Percentiles rank a stretch among this genome's conserved stretches.
phyloP scores from a whole-genome alignment of 345 rosid species.

The Noccaea bulbosa region DNA sequence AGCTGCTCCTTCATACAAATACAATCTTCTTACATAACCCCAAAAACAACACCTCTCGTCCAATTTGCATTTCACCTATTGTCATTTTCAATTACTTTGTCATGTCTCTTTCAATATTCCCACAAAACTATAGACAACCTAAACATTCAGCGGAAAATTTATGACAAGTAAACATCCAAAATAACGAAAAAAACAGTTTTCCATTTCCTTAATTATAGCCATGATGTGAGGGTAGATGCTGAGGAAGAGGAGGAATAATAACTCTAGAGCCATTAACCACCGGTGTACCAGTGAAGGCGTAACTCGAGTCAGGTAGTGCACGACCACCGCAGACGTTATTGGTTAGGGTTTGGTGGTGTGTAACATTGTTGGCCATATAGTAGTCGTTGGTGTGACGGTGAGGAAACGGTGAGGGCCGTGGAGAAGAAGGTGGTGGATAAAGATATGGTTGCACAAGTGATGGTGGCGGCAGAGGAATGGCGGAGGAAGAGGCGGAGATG shows the following conservation, averaged over 20 bases:
- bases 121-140: constrained; percentile 10
- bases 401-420: constrained; percentile 48
- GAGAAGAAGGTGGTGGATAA: constrained; percentile 56
- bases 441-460: constrained; percentile 49
- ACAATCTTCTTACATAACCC: constrained; percentile 33
- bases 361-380: constrained; percentile 57
- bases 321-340: constrained; percentile 24
- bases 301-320: constrained; percentile 30
- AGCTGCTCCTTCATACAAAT: constrained; percentile 38
- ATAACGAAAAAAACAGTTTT: neutral
- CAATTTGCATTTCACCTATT: constrained; percentile 35
- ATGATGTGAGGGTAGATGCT: constrained; percentile 34
- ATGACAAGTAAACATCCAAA: constrained; percentile 2
- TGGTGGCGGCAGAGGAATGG: constrained; percentile 33
- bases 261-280: constrained; percentile 40
- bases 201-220: constrained; percentile 10
- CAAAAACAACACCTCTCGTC: constrained; percentile 29
- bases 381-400: constrained; percentile 53
- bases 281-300: constrained; percentile 48
- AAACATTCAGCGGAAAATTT: constrained; percentile 4
- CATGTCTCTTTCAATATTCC: constrained; percentile 36
- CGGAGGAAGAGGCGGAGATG: constrained; percentile 41
- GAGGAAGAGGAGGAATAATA: constrained; percentile 20
- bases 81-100: constrained; percentile 41
- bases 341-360: constrained; percentile 43